Evolutionary conservation across 2,329 filamentous ascomycete genomes (phyloP).

Genomic region (Fusarium pseudograminearum): DNA sequence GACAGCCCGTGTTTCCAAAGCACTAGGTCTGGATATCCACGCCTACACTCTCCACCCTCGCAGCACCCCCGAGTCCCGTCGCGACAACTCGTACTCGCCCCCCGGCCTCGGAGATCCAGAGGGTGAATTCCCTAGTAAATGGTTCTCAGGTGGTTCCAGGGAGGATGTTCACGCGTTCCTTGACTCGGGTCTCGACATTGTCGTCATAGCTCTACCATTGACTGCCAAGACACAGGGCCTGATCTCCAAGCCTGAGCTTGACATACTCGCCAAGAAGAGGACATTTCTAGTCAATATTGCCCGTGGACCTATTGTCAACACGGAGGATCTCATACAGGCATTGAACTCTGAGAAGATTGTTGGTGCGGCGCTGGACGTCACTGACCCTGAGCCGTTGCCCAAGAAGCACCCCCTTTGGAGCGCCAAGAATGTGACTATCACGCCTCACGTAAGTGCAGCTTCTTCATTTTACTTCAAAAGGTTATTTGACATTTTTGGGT

Average conservation of each 20-base stretch:
- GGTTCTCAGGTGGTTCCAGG: constrained; percentile 62
- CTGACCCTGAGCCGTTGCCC: constrained; percentile 82
- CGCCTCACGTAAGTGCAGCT: constrained; percentile 61
- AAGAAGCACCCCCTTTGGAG: constrained; percentile 76
- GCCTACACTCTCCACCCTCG: constrained; percentile 80
- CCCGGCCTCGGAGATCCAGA: constrained; percentile 71
- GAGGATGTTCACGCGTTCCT: constrained; percentile 64
- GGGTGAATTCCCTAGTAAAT: constrained; percentile 61
- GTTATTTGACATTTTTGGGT: constrained; percentile 57
- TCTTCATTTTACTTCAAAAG: constrained; percentile 57
- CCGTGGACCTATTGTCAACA: constrained; percentile 65
- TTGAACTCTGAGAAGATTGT: constrained; percentile 60
- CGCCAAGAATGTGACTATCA: constrained; percentile 75
- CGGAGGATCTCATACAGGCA: constrained; percentile 70
- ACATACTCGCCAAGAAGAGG: constrained; percentile 58
- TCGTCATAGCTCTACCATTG: constrained; percentile 65
- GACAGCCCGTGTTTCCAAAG: constrained; percentile 67
- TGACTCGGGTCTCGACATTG: constrained; percentile 62
- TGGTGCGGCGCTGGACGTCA: constrained; percentile 82
- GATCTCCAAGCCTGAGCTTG: constrained; percentile 64
- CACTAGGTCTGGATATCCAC: constrained; percentile 77
- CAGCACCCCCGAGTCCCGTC: constrained; percentile 72
- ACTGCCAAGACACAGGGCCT: constrained; percentile 62
- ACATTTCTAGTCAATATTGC: constrained; percentile 79
- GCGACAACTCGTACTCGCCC: constrained; percentile 75